These are phyloP conservation scores for Suillus fuscotomentosus DNA, from an alignment of 768 basidiomycete species.

Conservation along the genomic window DNA sequence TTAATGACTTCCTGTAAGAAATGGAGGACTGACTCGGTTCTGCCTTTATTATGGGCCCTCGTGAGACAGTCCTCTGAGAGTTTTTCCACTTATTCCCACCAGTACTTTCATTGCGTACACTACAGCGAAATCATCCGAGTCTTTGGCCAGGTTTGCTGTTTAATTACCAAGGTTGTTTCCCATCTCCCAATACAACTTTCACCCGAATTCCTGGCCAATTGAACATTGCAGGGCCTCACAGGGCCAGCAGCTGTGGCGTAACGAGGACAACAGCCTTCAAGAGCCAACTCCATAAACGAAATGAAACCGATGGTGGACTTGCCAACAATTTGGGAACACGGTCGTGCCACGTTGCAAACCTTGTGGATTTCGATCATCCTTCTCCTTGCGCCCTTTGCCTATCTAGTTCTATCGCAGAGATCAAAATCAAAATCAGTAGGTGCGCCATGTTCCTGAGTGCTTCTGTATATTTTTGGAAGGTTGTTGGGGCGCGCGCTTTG, in stretches of 20 bases:
- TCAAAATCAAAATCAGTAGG: constrained; percentile 7
- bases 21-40: not conserved
- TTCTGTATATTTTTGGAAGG: not conserved
- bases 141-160: not conserved
- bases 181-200: not conserved
- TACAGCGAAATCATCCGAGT: no score
- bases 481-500: not conserved
- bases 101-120: not conserved
- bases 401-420: constrained; percentile 12
- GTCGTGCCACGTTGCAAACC: constrained; percentile 10
- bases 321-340: constrained; percentile 3
- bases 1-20: not conserved
- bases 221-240: not conserved
- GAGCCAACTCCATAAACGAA: not conserved
- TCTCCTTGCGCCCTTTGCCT: constrained; percentile 16
- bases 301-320: not conserved
- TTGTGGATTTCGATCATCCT: constrained; percentile 10
- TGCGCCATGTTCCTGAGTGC: constrained; percentile 7
- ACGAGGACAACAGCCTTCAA: not conserved
- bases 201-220: not conserved
- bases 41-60: not conserved
- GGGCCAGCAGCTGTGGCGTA: not conserved
- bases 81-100: not conserved
- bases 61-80: not conserved
- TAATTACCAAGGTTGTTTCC: not conserved